These are phyloP conservation scores for Acanthamoeba triangularis DNA, from an alignment of 208 protist species.

Conservation along the genomic window DNA sequence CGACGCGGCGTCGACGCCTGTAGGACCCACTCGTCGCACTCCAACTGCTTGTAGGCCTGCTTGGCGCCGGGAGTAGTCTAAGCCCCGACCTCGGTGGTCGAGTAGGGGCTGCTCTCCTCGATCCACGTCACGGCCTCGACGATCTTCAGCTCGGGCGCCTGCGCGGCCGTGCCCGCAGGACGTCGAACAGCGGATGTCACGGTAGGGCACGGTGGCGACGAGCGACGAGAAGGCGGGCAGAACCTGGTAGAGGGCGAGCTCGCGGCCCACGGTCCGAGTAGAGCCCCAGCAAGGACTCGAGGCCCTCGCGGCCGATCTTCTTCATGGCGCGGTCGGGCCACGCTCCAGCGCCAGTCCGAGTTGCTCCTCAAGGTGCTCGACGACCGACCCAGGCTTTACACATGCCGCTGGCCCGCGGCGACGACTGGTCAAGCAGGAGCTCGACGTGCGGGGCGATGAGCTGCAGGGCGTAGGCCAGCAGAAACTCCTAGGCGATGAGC, in stretches of 20 bases:
- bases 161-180: background rate
- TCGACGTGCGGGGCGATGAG: slow-evolving; percentile 19
- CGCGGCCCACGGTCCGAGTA: background rate
- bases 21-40: slow-evolving; percentile 43
- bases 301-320: slow-evolving; percentile 23
- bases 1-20: background rate
- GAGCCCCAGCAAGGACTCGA: background rate
- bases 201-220: slow-evolving; percentile 2
- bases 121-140: slow-evolving; percentile 40
- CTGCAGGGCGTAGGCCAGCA: background rate
- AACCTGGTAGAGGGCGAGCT: background rate
- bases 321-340: background rate
- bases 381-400: background rate
- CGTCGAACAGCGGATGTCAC: slow-evolving; percentile 15
- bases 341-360: background rate
- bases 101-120: slow-evolving; percentile 57
- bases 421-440: slow-evolving; percentile 13
- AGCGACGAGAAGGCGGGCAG: slow-evolving; percentile 25
- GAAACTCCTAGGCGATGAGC: background rate
- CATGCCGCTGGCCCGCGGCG: background rate
- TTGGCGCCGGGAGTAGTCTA: slow-evolving; percentile 42
- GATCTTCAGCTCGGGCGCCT: slow-evolving; percentile 39
- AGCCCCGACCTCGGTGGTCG: slow-evolving; percentile 35
- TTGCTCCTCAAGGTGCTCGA: no score
- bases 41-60: slow-evolving; percentile 39